phyloP scores from a whole-genome alignment of 2,329 filamentous ascomycete species.

The Graphium sp. region DNA sequence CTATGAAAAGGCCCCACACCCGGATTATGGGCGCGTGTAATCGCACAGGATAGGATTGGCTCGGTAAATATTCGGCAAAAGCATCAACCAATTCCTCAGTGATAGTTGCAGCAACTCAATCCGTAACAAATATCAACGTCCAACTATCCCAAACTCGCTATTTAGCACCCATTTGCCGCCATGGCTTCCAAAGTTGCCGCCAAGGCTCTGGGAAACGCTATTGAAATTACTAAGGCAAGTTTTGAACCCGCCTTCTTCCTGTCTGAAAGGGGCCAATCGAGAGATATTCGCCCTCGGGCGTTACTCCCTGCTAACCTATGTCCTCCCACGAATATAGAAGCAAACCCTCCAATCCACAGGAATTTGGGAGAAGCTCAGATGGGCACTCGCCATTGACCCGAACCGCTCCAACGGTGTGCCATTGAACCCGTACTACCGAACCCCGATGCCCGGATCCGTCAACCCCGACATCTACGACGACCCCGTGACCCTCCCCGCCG shows the following conservation, averaged over 20 bases:
- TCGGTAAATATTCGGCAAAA: too few relatives aligned
- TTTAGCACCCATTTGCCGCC: too few relatives aligned
- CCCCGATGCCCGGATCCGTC: slow-evolving; percentile 41
- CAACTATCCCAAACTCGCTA: too few relatives aligned
- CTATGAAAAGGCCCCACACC: too few relatives aligned
- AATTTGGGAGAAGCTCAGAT: slow-evolving; percentile 73
- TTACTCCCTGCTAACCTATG: too few relatives aligned
- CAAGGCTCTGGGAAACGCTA: slow-evolving; percentile 34
- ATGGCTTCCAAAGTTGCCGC: slow-evolving; percentile 47
- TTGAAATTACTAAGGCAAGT: slow-evolving; percentile 42
- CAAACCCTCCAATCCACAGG: slow-evolving; percentile 85
- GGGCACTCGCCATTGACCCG: slow-evolving; percentile 63
- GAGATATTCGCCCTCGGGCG: slow-evolving; percentile 2
- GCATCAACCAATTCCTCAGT: too few relatives aligned
- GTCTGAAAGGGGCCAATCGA: slow-evolving; percentile 8
- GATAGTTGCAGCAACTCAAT: too few relatives aligned
- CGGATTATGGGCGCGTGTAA: too few relatives aligned
- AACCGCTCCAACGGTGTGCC: slow-evolving; percentile 84
- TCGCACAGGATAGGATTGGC: too few relatives aligned
- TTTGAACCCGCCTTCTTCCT: slow-evolving; percentile 1
- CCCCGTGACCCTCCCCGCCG: slow-evolving; percentile 36
- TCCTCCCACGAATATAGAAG: too few relatives aligned
- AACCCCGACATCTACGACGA: slow-evolving; percentile 19
- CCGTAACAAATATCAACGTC: too few relatives aligned
- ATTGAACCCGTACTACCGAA: slow-evolving; percentile 82